phyloP scores from a whole-genome alignment of 192 early-diverging fungal genomes.

The Backusella morwellensis region DNA sequence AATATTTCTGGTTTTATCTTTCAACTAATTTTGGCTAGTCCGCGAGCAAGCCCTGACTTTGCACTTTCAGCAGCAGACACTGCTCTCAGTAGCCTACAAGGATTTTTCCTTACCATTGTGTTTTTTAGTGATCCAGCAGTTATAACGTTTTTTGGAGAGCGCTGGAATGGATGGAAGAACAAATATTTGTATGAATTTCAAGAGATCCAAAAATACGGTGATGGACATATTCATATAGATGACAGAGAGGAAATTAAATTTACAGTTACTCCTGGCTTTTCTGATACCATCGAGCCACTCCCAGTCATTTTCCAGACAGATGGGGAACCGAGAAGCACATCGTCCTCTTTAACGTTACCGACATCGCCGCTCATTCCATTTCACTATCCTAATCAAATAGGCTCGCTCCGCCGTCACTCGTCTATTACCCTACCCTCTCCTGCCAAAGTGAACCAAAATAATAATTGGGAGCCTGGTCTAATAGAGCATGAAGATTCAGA shows the following conservation, averaged over 20 bases:
- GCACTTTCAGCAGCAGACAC: background rate
- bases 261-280: background rate
- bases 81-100: background rate
- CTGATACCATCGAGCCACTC: background rate
- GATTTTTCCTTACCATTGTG: constrained; percentile 3
- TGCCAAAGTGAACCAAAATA: background rate
- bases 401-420: background rate
- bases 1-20: constrained; percentile 1
- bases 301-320: background rate
- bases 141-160: background rate
- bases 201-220: background rate
- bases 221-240: background rate
- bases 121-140: constrained; percentile 9
- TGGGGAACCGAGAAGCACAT: background rate
- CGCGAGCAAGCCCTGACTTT: background rate
- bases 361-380: background rate
- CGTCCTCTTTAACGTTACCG: background rate
- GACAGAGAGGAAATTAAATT: background rate
- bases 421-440: background rate
- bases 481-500: background rate
- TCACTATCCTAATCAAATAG: background rate
- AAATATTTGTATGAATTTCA: background rate
- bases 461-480: background rate
- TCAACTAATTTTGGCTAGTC: background rate
- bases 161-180: background rate